Conservation (phyloP, 1,284 basidiomycete genomes). For the Boletus subluridellus region DNA sequence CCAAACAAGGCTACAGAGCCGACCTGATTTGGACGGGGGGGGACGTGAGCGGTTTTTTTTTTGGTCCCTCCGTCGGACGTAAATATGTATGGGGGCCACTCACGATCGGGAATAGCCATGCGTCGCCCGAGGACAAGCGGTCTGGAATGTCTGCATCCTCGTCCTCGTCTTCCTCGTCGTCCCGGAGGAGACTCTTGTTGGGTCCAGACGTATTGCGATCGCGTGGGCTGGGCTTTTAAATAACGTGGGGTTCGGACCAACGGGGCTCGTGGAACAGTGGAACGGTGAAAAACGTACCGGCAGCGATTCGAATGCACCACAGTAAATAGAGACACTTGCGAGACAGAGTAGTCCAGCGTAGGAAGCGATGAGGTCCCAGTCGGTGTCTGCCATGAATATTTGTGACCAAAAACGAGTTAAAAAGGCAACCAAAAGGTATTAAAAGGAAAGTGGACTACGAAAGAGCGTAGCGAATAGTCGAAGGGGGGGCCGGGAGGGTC, state of each 20-base stretch:
- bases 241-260: not conserved
- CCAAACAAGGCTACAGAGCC: constrained; percentile 65
- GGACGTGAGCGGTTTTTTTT: not conserved
- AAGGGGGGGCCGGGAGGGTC: not conserved
- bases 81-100: constrained; percentile 16
- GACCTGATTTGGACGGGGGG: constrained; percentile 39
- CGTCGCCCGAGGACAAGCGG: constrained; percentile 63
- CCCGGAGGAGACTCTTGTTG: constrained; percentile 18
- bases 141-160: constrained; percentile 50
- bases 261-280: not conserved
- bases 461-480: not conserved
- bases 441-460: constrained; percentile 1
- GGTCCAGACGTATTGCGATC: not conserved
- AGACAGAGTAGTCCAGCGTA: constrained; percentile 64
- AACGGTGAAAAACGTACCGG: constrained; percentile 43
- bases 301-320: constrained; percentile 65
- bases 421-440: not conserved
- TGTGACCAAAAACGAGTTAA: not conserved
- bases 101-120: constrained; percentile 75
- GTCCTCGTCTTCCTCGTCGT: constrained; percentile 34
- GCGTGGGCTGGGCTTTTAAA: constrained; percentile 11
- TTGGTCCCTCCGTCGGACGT: not conserved
- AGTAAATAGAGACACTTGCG: constrained; percentile 61
- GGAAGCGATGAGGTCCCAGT: constrained; percentile 61
- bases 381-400: constrained; percentile 24